Percentiles rank a stretch among this genome's conserved stretches.
These are phyloP conservation scores for Capsicum rhomboideum DNA, from an alignment of 257 asterid genomes.

Conservation along the genomic window DNA sequence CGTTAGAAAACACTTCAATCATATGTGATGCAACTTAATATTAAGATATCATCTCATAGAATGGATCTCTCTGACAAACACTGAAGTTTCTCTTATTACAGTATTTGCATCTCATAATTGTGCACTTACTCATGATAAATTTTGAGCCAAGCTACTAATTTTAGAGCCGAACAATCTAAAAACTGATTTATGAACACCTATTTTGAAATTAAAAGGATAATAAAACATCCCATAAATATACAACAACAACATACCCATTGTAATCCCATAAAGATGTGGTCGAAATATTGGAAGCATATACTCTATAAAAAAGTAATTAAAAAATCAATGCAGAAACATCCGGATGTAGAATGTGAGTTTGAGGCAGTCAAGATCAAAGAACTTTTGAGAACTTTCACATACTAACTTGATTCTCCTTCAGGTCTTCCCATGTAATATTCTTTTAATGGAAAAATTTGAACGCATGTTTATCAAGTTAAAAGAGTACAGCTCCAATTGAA, in stretches of 20 bases:
- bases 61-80: background rate
- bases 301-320: background rate
- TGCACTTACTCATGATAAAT: background rate
- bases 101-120: background rate
- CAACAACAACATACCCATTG: no score
- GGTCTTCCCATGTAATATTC: background rate
- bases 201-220: background rate
- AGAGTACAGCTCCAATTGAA: background rate
- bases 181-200: background rate
- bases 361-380: background rate
- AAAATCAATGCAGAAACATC: background rate
- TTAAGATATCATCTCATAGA: background rate
- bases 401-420: background rate
- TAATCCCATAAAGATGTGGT: background rate
- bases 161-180: background rate
- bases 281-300: background rate
- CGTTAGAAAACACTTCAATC: background rate
- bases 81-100: background rate
- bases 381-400: background rate
- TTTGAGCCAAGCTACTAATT: background rate
- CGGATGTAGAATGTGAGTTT: background rate
- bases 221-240: background rate
- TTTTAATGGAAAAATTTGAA: background rate
- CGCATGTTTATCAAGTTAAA: background rate
- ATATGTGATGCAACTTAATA: background rate